Evolutionary conservation across 305 asterid genomes (phyloP).

Genomic region (Euphrasia arctica): DNA sequence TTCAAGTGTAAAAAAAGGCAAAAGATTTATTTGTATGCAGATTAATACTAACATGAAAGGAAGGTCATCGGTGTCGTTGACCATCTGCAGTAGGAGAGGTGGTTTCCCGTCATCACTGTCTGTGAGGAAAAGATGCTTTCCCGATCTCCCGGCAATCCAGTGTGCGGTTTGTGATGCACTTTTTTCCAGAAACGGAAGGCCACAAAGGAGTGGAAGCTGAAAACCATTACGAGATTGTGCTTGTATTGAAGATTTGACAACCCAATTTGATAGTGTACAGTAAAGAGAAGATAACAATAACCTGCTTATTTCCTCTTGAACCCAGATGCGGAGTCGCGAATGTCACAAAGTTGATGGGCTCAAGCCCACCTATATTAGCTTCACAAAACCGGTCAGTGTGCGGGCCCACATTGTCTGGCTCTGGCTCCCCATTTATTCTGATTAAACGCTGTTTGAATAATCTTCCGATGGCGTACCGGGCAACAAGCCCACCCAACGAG

Average conservation of each 20-base stretch:
- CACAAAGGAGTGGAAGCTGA: conserved; percentile 88
- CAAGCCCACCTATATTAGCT: conserved; percentile 66
- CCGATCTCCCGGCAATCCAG: conserved; percentile 87
- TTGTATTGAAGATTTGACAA: too few relatives aligned
- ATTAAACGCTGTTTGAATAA: conserved; percentile 31
- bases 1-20: conserved; percentile 14
- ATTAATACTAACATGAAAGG: conserved; percentile 64
- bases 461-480: conserved; percentile 85
- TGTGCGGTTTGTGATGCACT: conserved; percentile 78
- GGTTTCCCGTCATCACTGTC: conserved; percentile 73
- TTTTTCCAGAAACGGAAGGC: conserved; percentile 82
- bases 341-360: conserved; percentile 82
- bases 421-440: conserved; percentile 25
- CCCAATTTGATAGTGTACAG: too few relatives aligned
- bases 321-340: conserved; percentile 96
- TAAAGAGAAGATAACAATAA: conserved; percentile 5
- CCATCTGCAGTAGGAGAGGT: conserved; percentile 84
- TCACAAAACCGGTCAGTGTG: conserved; percentile 26
- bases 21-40: conserved; percentile 1
- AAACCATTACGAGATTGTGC: background rate
- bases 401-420: conserved; percentile 6
- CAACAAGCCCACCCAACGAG: conserved; percentile 92
- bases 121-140: conserved; percentile 88
- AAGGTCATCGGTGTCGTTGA: conserved; percentile 60
- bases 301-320: conserved; percentile 88